Evolutionary conservation across 1,284 basidiomycete species (phyloP).

Genomic region (Leccinum fallax): DNA sequence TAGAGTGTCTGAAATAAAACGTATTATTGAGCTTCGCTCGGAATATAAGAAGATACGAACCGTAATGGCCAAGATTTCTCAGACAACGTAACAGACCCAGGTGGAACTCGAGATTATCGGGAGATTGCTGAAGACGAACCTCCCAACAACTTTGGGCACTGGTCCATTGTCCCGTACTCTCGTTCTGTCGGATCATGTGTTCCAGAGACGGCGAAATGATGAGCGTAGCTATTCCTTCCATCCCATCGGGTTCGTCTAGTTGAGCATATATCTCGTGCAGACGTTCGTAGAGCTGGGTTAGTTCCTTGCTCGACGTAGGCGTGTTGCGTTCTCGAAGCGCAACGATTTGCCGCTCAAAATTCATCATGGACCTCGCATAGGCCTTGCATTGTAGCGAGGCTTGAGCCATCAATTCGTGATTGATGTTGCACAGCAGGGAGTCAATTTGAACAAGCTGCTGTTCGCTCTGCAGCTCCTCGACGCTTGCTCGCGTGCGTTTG

Average conservation of each 20-base stretch:
- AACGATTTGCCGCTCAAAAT: conserved; percentile 85
- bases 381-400: conserved; percentile 95
- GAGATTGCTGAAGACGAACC: conserved; percentile 89
- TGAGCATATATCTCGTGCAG: conserved; percentile 96
- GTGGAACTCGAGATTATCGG: conserved; percentile 88
- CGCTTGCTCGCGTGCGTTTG: conserved; percentile 48
- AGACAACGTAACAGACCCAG: conserved; percentile 90
- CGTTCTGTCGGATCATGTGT: conserved; percentile 98
- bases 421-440: conserved; percentile 79
- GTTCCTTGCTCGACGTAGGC: conserved; percentile 48
- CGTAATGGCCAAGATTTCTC: conserved; percentile 95
- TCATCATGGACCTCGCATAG: conserved; percentile 93
- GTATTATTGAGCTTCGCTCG: neutral
- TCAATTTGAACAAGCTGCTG: conserved; percentile 73
- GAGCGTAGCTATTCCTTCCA: conserved; percentile 95
- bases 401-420: conserved; percentile 88
- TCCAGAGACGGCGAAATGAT: conserved; percentile 91
- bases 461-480: conserved; percentile 43
- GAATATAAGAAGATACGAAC: conserved; percentile 48
- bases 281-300: conserved; percentile 86
- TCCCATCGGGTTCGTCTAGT: conserved; percentile 97
- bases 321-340: conserved; percentile 46
- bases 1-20: conserved; percentile 74
- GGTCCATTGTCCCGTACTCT: conserved; percentile 97
- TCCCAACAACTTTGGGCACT: conserved; percentile 99